phyloP scores from a whole-genome alignment of 495 filamentous ascomycete genomes.

The Xylaria curta region DNA sequence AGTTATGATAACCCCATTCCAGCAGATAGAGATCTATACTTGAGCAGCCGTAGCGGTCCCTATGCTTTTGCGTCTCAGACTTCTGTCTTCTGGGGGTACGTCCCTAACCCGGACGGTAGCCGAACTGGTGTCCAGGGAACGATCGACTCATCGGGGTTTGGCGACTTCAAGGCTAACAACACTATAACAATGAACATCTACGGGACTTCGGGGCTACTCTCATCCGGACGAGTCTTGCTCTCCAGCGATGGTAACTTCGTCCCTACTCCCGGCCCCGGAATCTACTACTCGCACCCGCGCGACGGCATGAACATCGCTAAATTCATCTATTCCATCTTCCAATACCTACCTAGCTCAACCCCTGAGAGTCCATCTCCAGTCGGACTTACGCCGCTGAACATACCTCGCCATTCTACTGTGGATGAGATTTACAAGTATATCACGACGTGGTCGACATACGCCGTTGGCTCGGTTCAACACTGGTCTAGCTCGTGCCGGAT shows the following conservation, averaged over 20 bases:
- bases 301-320: constrained; percentile 47
- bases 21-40: constrained; percentile 42
- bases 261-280: constrained; percentile 38
- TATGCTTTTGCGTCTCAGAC: constrained; percentile 49
- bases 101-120: constrained; percentile 41
- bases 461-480: constrained; percentile 47
- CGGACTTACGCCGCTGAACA: constrained; percentile 46
- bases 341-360: constrained; percentile 40
- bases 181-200: constrained; percentile 54
- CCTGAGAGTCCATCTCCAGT: constrained; percentile 31
- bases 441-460: constrained; percentile 45
- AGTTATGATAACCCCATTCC: constrained; percentile 43
- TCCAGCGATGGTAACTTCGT: constrained; percentile 40
- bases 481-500: constrained; percentile 49
- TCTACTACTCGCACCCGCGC: constrained; percentile 47
- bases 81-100: constrained; percentile 48
- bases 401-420: constrained; percentile 39
- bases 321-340: constrained; percentile 50
- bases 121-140: constrained; percentile 47
- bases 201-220: constrained; percentile 50
- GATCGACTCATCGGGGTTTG: constrained; percentile 46
- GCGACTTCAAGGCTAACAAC: constrained; percentile 36
- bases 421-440: constrained; percentile 47
- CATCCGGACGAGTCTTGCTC: constrained; percentile 43
- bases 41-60: constrained; percentile 42